Percentiles rank a stretch among this genome's conserved stretches.
These are phyloP conservation scores for Podaxis rugospora DNA, from an alignment of 768 basidiomycete genomes.

Conservation along the genomic window DNA sequence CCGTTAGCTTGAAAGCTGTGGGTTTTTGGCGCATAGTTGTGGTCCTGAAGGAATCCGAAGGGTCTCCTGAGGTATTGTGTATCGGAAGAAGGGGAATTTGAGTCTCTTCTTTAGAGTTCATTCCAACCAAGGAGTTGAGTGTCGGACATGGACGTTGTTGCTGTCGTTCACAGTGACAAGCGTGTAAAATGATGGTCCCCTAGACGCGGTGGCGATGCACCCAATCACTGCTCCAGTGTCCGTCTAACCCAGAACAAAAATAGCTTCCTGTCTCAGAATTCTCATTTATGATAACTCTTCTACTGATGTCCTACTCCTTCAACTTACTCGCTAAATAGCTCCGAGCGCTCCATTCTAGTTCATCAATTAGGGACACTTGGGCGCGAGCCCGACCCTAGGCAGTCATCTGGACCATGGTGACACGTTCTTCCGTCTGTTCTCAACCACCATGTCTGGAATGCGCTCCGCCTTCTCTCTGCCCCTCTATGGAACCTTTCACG, in stretches of 20 bases:
- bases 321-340: too few species aligned
- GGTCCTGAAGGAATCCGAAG: background rate
- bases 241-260: too few species aligned
- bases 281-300: too few species aligned
- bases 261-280: too few species aligned
- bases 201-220: background rate
- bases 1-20: background rate
- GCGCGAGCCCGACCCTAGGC: background rate
- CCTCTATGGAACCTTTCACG: background rate
- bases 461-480: constrained; percentile 4
- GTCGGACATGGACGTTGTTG: background rate
- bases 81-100: constrained; percentile 8
- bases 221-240: background rate
- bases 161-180: background rate
- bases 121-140: background rate
- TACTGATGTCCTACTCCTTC: too few species aligned
- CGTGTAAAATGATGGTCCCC: background rate
- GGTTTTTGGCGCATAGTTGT: background rate
- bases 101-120: background rate
- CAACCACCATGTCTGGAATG: constrained; percentile 1
- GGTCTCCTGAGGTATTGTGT: background rate
- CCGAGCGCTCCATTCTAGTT: too few species aligned
- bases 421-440: background rate
- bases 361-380: too few species aligned
- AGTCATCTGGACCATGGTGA: background rate